Base-by-base conservation (phyloP, 371 early-diverging fungal genomes). In the Mucor velutinosus region DNA sequence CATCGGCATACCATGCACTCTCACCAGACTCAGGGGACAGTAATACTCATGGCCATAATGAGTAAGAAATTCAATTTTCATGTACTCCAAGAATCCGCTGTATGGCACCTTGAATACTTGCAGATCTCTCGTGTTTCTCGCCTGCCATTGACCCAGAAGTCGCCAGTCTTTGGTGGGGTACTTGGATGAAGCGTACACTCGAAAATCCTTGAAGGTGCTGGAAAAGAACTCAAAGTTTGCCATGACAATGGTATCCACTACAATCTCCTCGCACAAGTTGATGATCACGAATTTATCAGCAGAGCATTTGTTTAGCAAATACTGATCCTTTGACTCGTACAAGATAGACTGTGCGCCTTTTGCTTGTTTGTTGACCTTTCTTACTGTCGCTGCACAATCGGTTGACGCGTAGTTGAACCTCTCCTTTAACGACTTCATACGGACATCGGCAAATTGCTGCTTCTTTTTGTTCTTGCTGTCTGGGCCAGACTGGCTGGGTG, bases 161-260 rank as follows among this genome's bases (percentile, higher is more conserved):
- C 84, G 76, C 98, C 98, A 99, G 25, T 87, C 89, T 14, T 79
- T 78, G 12, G 96, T 92, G 11, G 97, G 97, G 70, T 97, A 97
- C 19, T 89, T 78, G 39, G 93, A 88, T 32, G 89, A 83, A 30
- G 92, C 92, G 58, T 86, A 93, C 1, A 97, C 89, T 35, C 87
- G 77, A 69, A 96, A 89, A 56, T 95, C 92, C 71, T 90, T 92
- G 77, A 97, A 97, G 1, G 93, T 96, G 39, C 95, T 95, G 0
- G 95, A 94, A 72, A 98, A 99, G 73, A 95, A 97, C 76, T 99
- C 99, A 63, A 93, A 95, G 76, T 98, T 98, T 58, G 94, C 97
- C 71, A 99, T 73, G 11, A 92, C 87, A 43, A 99, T 75, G 0
- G 94, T 89, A 76, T 97, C 95, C 7, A 99, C 90, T 12, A 94